Conservation (phyloP, 1,284 basidiomycete genomes). For the Amylostereum chailletii region DNA sequence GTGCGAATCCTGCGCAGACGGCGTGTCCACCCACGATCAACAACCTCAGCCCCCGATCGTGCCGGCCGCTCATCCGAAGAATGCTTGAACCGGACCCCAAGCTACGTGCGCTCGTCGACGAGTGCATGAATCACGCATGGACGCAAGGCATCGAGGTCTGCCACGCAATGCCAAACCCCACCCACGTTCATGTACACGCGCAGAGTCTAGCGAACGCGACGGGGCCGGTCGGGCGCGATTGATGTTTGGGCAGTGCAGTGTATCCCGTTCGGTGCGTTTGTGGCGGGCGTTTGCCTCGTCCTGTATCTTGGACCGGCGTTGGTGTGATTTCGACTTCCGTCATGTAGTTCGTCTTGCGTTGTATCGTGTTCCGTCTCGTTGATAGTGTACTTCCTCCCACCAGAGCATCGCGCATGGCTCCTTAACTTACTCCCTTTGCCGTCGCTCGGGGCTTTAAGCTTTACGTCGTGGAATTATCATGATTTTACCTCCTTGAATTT, state of each 20-base stretch:
- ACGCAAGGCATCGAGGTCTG: slow-evolving; percentile 73
- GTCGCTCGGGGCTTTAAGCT: too few relatives aligned
- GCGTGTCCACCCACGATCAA: slow-evolving; percentile 72
- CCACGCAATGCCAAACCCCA: slow-evolving; percentile 47
- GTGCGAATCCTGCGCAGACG: slow-evolving; percentile 26
- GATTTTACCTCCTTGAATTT: too few relatives aligned
- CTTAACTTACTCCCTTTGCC: too few relatives aligned
- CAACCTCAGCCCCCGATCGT: slow-evolving; percentile 84
- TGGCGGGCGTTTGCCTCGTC: too few relatives aligned
- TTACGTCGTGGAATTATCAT: too few relatives aligned
- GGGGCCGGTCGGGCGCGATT: slow-evolving; percentile 4
- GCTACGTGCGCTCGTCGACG: slow-evolving; percentile 72
- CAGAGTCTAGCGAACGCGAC: slow-evolving; percentile 35
- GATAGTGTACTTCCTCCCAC: too few relatives aligned
- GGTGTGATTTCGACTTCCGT: too few relatives aligned
- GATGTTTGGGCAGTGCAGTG: background rate
- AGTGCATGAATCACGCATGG: slow-evolving; percentile 81
- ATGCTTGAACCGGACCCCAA: slow-evolving; percentile 97
- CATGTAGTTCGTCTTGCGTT: too few relatives aligned
- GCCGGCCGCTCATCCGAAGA: slow-evolving; percentile 78
- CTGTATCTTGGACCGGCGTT: too few relatives aligned
- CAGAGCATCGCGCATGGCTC: too few relatives aligned
- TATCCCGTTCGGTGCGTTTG: too few relatives aligned
- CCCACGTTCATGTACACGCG: slow-evolving; percentile 62
- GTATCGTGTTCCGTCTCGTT: too few relatives aligned